phyloP scores from a whole-genome alignment of 2,329 filamentous ascomycete genomes.

The Neopestalotiopsis clavispora region DNA sequence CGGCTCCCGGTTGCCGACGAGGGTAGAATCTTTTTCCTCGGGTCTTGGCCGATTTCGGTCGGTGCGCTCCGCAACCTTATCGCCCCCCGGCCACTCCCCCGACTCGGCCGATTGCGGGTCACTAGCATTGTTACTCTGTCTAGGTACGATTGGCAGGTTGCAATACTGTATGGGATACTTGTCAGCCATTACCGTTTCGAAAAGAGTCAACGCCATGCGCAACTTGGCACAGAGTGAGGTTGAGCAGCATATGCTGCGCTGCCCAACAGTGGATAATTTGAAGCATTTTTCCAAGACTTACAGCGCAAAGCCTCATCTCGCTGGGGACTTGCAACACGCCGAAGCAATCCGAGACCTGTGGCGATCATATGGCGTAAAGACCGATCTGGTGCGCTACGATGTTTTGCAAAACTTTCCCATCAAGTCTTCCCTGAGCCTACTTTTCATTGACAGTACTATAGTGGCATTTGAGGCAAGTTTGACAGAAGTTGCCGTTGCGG shows the following conservation, averaged over 20 bases:
- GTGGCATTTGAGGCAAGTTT: not conserved
- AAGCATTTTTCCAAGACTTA: conserved; percentile 27
- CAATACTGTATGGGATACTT: not conserved
- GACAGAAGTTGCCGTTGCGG: conserved; percentile 46
- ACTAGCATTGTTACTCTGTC: not conserved
- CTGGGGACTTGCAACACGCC: conserved; percentile 28
- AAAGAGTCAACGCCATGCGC: conserved; percentile 16
- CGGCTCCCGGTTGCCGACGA: not conserved
- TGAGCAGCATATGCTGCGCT: conserved; percentile 26
- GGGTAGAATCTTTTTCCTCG: not conserved
- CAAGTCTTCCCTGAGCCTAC: conserved; percentile 32
- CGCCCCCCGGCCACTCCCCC: too few species aligned
- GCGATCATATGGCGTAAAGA: conserved; percentile 27
- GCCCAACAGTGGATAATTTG: conserved; percentile 22
- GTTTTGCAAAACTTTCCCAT: conserved; percentile 59
- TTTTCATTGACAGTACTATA: conserved; percentile 8
- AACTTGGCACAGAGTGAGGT: conserved; percentile 26
- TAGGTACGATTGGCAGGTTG: too few species aligned
- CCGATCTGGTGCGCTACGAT: conserved; percentile 48
- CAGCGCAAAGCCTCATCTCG: conserved; percentile 27
- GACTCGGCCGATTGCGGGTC: not conserved
- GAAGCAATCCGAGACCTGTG: conserved; percentile 28
- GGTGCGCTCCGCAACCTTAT: not conserved
- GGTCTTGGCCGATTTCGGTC: not conserved
- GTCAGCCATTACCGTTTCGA: not conserved